A percentile compares a stretch with the other conserved stretches of the same genome.
Evolutionary conservation across 441 rosid genomes (phyloP).

Genomic region (Pelargonium cotyledonis): DNA sequence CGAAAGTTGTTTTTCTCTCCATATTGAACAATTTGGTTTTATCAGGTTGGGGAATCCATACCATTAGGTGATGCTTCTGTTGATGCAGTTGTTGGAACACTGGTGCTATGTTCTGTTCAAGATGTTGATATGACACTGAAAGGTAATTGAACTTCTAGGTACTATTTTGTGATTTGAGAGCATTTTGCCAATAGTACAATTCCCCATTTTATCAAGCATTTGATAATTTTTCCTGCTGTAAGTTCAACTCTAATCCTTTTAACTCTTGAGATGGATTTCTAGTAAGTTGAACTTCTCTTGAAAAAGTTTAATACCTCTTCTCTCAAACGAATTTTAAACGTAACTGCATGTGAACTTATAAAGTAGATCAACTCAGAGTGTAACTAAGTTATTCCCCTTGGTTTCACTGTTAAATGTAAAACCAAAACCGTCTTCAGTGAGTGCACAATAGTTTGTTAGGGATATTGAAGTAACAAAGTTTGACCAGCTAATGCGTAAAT

Average conservation of each 20-base stretch:
- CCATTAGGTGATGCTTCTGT: constrained; percentile 73
- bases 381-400: no score
- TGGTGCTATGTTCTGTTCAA: constrained; percentile 73
- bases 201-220: neutral
- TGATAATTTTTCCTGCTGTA: neutral
- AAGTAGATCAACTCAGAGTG: no score
- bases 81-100: constrained; percentile 86
- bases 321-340: no score
- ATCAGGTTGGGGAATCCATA: constrained; percentile 78
- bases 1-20: constrained; percentile 3
- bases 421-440: neutral
- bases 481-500: neutral
- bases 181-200: neutral
- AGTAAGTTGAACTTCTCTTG: no score
- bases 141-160: constrained; percentile 31
- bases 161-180: neutral
- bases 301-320: no score
- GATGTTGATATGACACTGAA: constrained; percentile 53
- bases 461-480: neutral
- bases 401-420: neutral
- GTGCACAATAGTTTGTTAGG: neutral
- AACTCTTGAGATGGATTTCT: no score
- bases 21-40: constrained; percentile 12
- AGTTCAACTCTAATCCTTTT: neutral
- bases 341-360: no score